These are phyloP conservation scores for Moelleriella libera DNA, from an alignment of 2,329 filamentous ascomycete genomes.

Conservation along the genomic window DNA sequence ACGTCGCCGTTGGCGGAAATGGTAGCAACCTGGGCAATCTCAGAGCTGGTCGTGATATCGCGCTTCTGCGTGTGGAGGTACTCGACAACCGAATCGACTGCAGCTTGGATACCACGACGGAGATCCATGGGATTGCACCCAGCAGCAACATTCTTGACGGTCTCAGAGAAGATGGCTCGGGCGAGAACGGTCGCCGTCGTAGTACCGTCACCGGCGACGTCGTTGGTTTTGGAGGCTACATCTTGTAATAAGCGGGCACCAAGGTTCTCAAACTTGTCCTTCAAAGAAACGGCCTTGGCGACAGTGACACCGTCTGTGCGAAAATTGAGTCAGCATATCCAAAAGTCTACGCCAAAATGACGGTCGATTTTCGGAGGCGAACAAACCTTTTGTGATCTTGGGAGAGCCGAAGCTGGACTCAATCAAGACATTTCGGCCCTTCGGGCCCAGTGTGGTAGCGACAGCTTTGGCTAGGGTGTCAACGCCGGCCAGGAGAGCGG, in stretches of 20 bases:
- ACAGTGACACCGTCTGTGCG: conserved; percentile 70
- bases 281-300: conserved; percentile 75
- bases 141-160: conserved; percentile 97
- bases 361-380: conserved; percentile 13
- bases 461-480: conserved; percentile 95
- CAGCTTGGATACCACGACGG: conserved; percentile 89
- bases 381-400: conserved; percentile 93
- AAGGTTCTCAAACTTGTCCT: conserved; percentile 99
- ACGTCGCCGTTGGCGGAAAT: conserved; percentile 96
- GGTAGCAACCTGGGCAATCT: conserved; percentile 96
- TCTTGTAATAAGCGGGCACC: conserved; percentile 93
- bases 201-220: conserved; percentile 95
- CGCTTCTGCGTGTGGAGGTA: conserved; percentile 93
- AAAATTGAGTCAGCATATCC: conserved; percentile 5
- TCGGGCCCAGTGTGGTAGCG: conserved; percentile 89
- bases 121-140: conserved; percentile 99
- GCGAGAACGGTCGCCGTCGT: conserved; percentile 96
- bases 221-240: conserved; percentile 98
- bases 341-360: background rate
- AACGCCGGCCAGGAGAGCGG: conserved; percentile 79
- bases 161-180: conserved; percentile 98
- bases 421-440: conserved; percentile 96
- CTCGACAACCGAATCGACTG: conserved; percentile 86
- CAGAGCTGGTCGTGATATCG: conserved; percentile 92
- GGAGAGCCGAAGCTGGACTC: conserved; percentile 97